Conservation (phyloP, 495 filamentous ascomycete species). For the Trichoderma asperelloides region DNA sequence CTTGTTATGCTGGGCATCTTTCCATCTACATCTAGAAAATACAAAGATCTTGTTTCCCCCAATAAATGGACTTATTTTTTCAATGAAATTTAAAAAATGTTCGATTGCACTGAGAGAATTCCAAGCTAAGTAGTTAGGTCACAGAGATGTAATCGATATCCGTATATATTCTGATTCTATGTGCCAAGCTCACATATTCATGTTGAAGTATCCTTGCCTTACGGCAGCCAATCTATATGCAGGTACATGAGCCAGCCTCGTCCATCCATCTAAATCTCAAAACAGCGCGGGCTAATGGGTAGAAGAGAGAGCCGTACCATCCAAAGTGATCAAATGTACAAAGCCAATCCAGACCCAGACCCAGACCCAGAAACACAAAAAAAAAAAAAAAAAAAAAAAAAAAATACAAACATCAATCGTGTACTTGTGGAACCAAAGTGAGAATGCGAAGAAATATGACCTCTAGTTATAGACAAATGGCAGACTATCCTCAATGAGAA, state of each 20-base stretch:
- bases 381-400: background rate
- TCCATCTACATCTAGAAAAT: too few species aligned
- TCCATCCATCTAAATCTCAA: background rate
- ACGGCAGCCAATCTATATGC: background rate
- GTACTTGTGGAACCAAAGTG: background rate
- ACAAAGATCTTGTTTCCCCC: too few species aligned
- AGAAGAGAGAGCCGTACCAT: background rate
- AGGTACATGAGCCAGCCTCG: background rate
- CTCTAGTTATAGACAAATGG: too few species aligned
- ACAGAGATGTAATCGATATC: background rate
- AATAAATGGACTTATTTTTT: too few species aligned
- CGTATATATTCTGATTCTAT: background rate
- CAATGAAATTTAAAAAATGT: too few species aligned
- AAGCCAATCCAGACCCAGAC: background rate
- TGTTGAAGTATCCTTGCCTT: background rate
- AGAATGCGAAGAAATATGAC: background rate
- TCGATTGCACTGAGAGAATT: background rate
- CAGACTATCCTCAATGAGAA: too few species aligned
- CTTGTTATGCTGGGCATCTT: too few species aligned
- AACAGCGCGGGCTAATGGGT: background rate
- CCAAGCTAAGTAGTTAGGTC: background rate
- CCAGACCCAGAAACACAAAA: too few species aligned
- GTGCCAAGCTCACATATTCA: background rate
- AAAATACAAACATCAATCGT: background rate
- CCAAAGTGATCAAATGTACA: background rate